Evolutionary conservation across 306 rosid species (phyloP).

Genomic region (Myrica gale): DNA sequence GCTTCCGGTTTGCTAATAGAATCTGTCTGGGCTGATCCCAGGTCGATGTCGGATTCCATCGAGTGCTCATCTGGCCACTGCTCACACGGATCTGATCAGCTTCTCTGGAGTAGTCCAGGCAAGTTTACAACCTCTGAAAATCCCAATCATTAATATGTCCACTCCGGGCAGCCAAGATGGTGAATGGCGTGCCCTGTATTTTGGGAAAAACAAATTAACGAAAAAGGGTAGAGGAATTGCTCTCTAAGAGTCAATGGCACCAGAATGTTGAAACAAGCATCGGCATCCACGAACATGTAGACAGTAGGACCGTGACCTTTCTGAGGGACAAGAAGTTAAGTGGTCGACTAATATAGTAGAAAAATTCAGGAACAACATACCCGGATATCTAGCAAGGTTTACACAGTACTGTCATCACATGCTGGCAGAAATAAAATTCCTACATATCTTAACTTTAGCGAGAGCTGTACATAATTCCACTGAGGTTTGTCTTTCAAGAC

Average conservation of each 20-base stretch:
- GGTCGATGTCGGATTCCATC: too few species aligned
- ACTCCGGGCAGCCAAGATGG: too few species aligned
- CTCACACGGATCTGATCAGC: background rate
- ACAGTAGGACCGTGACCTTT: background rate
- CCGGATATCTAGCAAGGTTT: background rate
- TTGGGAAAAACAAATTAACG: too few species aligned
- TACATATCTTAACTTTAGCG: background rate
- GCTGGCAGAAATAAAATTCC: background rate
- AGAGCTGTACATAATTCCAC: background rate
- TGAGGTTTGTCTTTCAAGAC: background rate
- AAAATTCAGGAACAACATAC: too few species aligned
- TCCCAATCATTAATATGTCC: background rate
- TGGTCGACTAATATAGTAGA: too few species aligned
- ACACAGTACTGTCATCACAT: background rate
- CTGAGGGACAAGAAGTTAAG: background rate
- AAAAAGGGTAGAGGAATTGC: too few species aligned
- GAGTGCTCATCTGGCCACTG: background rate
- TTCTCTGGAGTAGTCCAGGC: background rate
- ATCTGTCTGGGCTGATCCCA: too few species aligned
- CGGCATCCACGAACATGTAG: background rate
- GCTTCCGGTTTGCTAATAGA: too few species aligned
- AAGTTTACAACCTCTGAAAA: background rate
- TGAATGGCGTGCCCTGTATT: too few species aligned
- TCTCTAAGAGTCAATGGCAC: too few species aligned
- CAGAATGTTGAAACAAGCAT: background rate